Evolutionary conservation across 2,329 filamentous ascomycete species (phyloP).

Genomic region (Paramyrothecium roridum): DNA sequence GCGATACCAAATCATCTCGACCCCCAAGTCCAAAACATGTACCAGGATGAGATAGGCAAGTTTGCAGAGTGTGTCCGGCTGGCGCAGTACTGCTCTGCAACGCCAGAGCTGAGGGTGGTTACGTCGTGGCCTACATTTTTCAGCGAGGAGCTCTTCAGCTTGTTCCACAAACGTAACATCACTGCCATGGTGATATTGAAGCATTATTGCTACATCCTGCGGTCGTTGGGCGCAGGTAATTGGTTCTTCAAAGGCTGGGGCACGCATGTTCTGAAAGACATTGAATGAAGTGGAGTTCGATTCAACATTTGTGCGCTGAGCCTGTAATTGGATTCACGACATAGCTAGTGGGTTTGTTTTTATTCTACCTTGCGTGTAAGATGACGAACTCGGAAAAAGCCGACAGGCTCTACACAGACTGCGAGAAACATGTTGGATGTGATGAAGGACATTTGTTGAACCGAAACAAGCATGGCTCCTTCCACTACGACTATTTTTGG

Average conservation of each 20-base stretch:
- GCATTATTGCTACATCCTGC: neutral
- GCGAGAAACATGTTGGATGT: no score
- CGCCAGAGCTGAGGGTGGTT: neutral
- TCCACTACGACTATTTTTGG: no score
- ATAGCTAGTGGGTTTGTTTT: no score
- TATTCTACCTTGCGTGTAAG: no score
- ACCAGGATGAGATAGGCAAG: neutral
- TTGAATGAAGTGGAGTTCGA: neutral
- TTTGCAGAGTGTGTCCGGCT: neutral
- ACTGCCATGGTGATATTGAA: neutral
- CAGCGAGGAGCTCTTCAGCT: neutral
- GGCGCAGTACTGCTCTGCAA: neutral
- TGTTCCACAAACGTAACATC: neutral
- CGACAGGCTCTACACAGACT: no score
- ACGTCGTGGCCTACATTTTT: neutral
- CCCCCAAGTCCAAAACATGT: neutral
- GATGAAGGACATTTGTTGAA: no score
- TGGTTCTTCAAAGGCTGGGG: neutral
- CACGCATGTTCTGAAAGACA: neutral
- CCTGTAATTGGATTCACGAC: no score
- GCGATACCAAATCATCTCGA: neutral
- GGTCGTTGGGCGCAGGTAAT: neutral
- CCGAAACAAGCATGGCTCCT: no score
- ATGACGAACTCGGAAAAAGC: no score
- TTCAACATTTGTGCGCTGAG: no score